Base-by-base conservation (phyloP, 805 yeast genomes). In the Teunomyces panamensis region DNA sequence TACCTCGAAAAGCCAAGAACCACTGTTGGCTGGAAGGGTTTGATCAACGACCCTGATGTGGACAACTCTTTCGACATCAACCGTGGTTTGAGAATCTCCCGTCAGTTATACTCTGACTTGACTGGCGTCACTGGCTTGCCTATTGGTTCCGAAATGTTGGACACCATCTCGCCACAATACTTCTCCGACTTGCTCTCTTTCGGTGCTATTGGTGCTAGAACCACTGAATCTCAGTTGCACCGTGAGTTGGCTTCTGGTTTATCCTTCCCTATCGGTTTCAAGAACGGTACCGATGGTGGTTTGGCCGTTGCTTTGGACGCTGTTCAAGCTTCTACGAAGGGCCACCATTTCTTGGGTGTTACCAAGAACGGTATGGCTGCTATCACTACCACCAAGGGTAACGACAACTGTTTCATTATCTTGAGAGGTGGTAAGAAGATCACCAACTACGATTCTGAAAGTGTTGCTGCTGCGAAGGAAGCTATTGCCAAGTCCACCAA, bases 131-230 rank as follows among this genome's bases (percentile, higher is more conserved):
- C 60, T 37, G 92, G 90, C 49, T 67, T 92, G 49, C 98, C 99
- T 47, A 92, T 92, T 61, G 99, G 96, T 46, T 85, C 94, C 39
- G 99, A 92, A 73, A 94, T 92, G 99, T 82, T 92, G 69, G 99
- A 92, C 69, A 94, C 98, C 51, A 92, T 92, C 54, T 88, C 96
- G 30, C 99, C 99, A 14, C 99, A 92, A 78, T 92, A 80, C 79
- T 79, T 92, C 56, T 84, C 92, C 24, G 99, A 94, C 68, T 78
- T 91, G 58, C 78, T 92, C 56, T 86, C 96, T 30, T 83, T 92
- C 57, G 99, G 99, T 62, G 99, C 99, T 51, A 91, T 92, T 71
- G 99, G 99, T 64, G 99, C 99, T 48, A 85, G 99, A 77, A 92
- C 99, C 49, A 92, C 99, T 42, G 99, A 92, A 74, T 92, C 97